phyloP scores from a whole-genome alignment of 805 yeast genomes.

The Metschnikowia vanudenii region DNA sequence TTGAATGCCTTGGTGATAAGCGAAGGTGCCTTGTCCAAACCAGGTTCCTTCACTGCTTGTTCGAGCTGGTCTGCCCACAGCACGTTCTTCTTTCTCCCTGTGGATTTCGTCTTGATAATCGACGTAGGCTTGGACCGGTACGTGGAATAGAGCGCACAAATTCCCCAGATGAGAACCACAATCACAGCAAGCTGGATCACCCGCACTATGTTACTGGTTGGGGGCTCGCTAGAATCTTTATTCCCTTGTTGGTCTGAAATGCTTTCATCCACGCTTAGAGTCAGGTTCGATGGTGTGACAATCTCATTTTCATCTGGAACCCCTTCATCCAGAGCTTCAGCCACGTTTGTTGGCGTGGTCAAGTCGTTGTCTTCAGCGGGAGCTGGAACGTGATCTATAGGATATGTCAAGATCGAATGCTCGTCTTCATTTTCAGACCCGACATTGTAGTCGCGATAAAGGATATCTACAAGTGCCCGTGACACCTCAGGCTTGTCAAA shows the following conservation, averaged over 20 bases:
- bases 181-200: conserved; percentile 41
- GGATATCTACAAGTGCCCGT: conserved; percentile 64
- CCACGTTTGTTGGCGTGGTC: background rate
- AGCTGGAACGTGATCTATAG: background rate
- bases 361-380: background rate
- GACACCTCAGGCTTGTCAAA: conserved; percentile 70
- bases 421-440: conserved; percentile 16
- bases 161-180: conserved; percentile 39
- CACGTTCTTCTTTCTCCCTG: conserved; percentile 42
- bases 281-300: background rate
- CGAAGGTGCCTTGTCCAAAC: conserved; percentile 31
- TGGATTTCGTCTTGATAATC: conserved; percentile 36
- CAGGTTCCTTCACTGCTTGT: conserved; percentile 27
- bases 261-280: background rate
- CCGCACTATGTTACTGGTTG: conserved; percentile 31
- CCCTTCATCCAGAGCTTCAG: background rate
- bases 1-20: conserved; percentile 36
- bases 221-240: background rate
- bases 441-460: conserved; percentile 21
- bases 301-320: background rate
- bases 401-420: conserved; percentile 14
- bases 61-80: conserved; percentile 49
- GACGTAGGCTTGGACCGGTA: conserved; percentile 41
- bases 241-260: background rate
- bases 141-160: conserved; percentile 37